A percentile compares a stretch with the other conserved stretches of the same genome.
These are phyloP conservation scores for Penicillium waksmanii DNA, from an alignment of 495 filamentous ascomycete genomes.

Conservation along the genomic window DNA sequence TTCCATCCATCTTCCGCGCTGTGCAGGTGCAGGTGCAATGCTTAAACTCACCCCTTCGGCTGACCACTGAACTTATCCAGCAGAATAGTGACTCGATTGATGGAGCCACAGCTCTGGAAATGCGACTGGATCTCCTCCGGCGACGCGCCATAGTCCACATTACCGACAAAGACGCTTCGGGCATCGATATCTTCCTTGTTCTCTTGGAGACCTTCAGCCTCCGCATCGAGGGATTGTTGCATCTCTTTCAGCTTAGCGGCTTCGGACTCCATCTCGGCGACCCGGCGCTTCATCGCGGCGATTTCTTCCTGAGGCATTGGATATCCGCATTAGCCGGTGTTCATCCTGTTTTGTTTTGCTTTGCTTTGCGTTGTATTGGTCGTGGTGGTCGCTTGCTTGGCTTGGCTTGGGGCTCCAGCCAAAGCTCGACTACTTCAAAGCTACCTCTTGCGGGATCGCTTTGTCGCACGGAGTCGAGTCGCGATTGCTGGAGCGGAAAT, in stretches of 20 bases:
- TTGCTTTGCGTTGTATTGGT: background rate
- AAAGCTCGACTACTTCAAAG: background rate
- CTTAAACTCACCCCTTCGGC: constrained; percentile 83
- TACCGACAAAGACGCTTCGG: constrained; percentile 96
- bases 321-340: constrained; percentile 11
- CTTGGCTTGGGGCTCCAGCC: too few species aligned
- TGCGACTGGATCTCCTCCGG: constrained; percentile 99
- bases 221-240: constrained; percentile 87
- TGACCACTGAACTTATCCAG: constrained; percentile 98
- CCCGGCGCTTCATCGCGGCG: constrained; percentile 94
- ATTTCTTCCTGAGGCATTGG: constrained; percentile 76
- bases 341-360: background rate
- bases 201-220: constrained; percentile 79
- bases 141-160: constrained; percentile 97
- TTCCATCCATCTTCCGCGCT: background rate
- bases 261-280: constrained; percentile 98
- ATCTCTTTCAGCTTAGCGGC: constrained; percentile 96
- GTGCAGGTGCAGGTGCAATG: background rate
- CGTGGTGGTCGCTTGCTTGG: background rate
- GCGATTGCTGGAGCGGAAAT: background rate
- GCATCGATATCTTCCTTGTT: constrained; percentile 96
- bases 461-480: background rate
- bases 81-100: constrained; percentile 97
- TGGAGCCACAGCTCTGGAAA: constrained; percentile 96
- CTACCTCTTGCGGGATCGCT: background rate